Evolutionary conservation across 2,329 filamentous ascomycete species (phyloP), one percentile per base, ranked within the genome.

Genomic region (Gaeumannomyces tritici): DNA sequence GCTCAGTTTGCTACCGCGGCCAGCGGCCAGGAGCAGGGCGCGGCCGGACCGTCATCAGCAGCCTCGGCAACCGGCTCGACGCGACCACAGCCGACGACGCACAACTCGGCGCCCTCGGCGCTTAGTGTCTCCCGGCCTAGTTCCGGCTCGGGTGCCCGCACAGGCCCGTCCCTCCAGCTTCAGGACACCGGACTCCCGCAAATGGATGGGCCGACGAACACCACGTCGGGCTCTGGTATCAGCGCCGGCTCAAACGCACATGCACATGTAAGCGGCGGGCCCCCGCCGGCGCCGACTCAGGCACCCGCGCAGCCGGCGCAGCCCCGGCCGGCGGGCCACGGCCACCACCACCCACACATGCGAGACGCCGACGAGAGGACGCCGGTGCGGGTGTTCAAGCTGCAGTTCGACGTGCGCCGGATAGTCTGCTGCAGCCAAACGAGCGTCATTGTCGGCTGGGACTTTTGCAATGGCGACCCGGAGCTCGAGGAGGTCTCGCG

Each of bases 371-470:
- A 84, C 65, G 74, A 66, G 27, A 69, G 77, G 35, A 79, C 77
- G 62, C 77, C 80, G 13, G 78, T 80, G 9, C 77, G 95, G 28
- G 90, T 99, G 3, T 99, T 98, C 80, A 99, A 99, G 75, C 80
- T 98, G 47, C 95, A 99, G 73, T 99, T 97, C 68, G 95, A 99
- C 72, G 90, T 92, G 0, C 84, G 92, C 27, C 87, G 93, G 69
- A 96, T 99, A 67, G 89, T 99, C 62, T 97, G 93, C 77, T 97
- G 93, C 72, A 95, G 90, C 66, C 93, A 98, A 73, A 91, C 95
- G 63, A 88, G 88, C 54, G 86, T 89, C 21, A 98, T 99, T 70
- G 91, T 98, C 0, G 95, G 93, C 0, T 99, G 95, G 95, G 95
- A 99, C 74, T 99, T 98, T 80, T 95, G 92, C 64, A 91, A 92